Conservation (phyloP, 148 eudicot species). For the Bassia scoparia region DNA sequence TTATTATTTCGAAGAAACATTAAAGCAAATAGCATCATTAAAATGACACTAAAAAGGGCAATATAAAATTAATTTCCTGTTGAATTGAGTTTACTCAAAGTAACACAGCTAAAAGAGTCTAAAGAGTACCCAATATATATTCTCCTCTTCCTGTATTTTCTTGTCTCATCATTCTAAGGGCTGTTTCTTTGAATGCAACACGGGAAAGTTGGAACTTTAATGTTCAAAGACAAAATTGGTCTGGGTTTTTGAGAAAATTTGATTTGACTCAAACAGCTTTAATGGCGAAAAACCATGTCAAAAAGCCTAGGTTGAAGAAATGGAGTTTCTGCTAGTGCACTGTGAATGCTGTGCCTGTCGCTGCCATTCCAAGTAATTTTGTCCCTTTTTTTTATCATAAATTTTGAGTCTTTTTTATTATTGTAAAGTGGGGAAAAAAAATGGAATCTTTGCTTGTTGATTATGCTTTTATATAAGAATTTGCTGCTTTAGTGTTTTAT, state of each 20-base stretch:
- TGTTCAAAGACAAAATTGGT: slow-evolving; percentile 18
- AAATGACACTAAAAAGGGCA: no score
- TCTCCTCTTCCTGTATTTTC: neutral
- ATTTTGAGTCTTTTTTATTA: neutral
- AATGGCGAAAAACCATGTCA: slow-evolving; percentile 19
- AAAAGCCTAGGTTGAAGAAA: slow-evolving; percentile 13
- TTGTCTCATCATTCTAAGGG: slow-evolving; percentile 16
- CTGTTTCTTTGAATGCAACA: slow-evolving; percentile 21
- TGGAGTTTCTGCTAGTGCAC: slow-evolving; percentile 25
- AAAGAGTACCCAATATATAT: no score
- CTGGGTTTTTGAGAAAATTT: slow-evolving; percentile 25
- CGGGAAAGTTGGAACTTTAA: slow-evolving; percentile 24
- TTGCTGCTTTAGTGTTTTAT: neutral
- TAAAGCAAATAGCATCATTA: no score
- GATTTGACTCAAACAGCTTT: slow-evolving; percentile 20
- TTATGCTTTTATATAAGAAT: neutral
- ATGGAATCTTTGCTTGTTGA: neutral
- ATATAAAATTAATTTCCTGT: no score
- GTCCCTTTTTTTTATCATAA: neutral
- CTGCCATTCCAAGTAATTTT: slow-evolving; percentile 29
- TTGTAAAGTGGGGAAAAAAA: neutral
- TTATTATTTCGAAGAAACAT: no score
- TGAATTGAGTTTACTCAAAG: no score
- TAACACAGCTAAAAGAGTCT: no score
- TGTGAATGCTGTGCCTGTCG: slow-evolving; percentile 26